Evolutionary conservation across 257 asterid genomes (phyloP).

Genomic region (Nicotiana sylvestris): DNA sequence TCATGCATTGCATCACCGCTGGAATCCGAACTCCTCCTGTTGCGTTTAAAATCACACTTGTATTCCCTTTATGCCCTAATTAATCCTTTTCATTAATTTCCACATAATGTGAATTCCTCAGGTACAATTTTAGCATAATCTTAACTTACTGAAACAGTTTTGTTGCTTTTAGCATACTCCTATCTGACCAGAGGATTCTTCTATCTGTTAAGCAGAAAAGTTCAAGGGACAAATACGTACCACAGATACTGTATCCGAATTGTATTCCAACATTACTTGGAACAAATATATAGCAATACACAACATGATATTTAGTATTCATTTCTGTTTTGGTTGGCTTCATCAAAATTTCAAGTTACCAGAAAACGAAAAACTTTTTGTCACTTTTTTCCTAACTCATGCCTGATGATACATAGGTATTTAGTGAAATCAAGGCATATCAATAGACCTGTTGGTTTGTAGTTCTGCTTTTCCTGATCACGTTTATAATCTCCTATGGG

Average conservation of each 20-base stretch:
- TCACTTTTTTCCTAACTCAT: not conserved
- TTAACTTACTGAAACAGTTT: not conserved
- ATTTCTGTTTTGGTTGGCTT: not conserved
- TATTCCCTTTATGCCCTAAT: not conserved
- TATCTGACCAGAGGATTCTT: not conserved
- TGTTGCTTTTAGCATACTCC: not conserved
- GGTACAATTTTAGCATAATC: not conserved
- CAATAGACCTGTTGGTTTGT: not conserved
- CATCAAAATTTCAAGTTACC: not conserved
- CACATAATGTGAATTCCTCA: not conserved
- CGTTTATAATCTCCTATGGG: not conserved
- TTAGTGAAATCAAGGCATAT: constrained; percentile 1
- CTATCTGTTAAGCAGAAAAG: not conserved
- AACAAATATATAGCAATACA: not conserved
- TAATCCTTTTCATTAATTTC: not conserved
- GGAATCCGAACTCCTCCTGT: not conserved
- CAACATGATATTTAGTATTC: not conserved
- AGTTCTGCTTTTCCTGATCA: not conserved
- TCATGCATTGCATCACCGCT: not conserved
- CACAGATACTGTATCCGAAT: not conserved
- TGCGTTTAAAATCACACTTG: not conserved
- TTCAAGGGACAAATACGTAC: not conserved
- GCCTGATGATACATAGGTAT: not conserved
- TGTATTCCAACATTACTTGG: not conserved
- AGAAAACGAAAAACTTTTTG: not conserved